Conservation (phyloP, 2,329 filamentous ascomycete genomes). For the Botrytis medusae region DNA sequence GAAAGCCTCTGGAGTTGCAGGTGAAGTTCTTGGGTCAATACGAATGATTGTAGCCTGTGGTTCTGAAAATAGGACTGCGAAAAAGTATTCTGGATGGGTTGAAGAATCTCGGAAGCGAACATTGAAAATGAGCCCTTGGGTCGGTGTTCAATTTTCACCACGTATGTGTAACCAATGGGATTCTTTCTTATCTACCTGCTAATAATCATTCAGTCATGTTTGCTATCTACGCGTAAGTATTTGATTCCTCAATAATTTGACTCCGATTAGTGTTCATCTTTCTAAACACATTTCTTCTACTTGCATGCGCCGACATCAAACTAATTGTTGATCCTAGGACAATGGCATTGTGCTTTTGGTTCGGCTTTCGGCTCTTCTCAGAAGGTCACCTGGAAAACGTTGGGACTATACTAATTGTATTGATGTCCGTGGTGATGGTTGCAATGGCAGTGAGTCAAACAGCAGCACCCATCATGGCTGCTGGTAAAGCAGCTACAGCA, state of each 20-base stretch:
- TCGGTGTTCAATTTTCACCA: slow-evolving; percentile 54
- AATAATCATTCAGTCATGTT: slow-evolving; percentile 40
- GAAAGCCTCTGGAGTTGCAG: slow-evolving; percentile 59
- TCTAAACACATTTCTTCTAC: not conserved
- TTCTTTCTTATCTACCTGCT: not conserved
- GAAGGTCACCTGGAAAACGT: slow-evolving; percentile 50
- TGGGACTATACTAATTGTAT: slow-evolving; percentile 52
- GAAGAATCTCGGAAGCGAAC: slow-evolving; percentile 53
- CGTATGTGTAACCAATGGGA: slow-evolving; percentile 23
- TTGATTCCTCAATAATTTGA: not conserved
- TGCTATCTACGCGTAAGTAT: slow-evolving; percentile 36
- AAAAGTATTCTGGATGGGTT: slow-evolving; percentile 56
- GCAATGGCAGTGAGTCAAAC: slow-evolving; percentile 49
- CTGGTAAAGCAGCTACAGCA: slow-evolving; percentile 40
- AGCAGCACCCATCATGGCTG: slow-evolving; percentile 56
- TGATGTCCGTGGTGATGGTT: slow-evolving; percentile 17
- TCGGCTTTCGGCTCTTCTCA: slow-evolving; percentile 49
- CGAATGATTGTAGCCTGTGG: slow-evolving; percentile 64
- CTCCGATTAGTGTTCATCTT: not conserved
- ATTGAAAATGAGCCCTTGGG: slow-evolving; percentile 50
- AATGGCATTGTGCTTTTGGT: slow-evolving; percentile 63
- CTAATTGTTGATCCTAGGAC: slow-evolving; percentile 39
- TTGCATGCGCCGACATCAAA: not conserved
- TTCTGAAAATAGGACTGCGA: slow-evolving; percentile 54
- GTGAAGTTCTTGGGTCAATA: slow-evolving; percentile 59